Conservation (phyloP, 1,139 yeast genomes). For the Petasospora rhodanensis region DNA sequence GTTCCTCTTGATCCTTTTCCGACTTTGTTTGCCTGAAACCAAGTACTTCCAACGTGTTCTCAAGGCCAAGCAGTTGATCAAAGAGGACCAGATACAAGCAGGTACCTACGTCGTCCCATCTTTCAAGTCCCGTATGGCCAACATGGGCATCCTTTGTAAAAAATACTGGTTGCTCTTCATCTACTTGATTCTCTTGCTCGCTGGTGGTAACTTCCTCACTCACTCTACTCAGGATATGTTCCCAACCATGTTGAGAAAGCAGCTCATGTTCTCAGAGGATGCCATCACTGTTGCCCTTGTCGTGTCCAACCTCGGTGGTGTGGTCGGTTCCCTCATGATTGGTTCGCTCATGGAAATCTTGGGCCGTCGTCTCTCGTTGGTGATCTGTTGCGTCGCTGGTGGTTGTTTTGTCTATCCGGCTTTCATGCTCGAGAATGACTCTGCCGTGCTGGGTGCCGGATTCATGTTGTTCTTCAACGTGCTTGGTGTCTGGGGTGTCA, state of each 20-base stretch:
- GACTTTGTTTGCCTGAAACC: constrained; percentile 37
- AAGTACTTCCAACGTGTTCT: constrained; percentile 28
- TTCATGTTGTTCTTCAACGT: constrained; percentile 51
- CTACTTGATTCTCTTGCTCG: constrained; percentile 42
- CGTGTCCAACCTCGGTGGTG: constrained; percentile 46
- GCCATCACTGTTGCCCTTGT: constrained; percentile 42
- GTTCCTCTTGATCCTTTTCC: constrained; percentile 38
- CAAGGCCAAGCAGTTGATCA: constrained; percentile 27
- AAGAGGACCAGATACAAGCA: constrained; percentile 36
- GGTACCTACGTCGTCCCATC: constrained; percentile 21
- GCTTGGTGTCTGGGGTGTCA: constrained; percentile 56
- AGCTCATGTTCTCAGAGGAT: constrained; percentile 35
- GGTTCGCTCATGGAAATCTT: constrained; percentile 41
- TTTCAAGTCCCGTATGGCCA: constrained; percentile 12
- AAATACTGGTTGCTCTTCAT: constrained; percentile 28
- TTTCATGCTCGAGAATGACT: constrained; percentile 35
- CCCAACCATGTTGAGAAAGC: constrained; percentile 43
- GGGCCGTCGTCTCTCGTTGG: constrained; percentile 44
- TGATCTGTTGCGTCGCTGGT: constrained; percentile 39
- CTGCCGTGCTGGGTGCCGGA: constrained; percentile 42
- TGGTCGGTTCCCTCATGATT: constrained; percentile 41
- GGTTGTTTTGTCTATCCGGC: constrained; percentile 52
- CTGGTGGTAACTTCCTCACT: constrained; percentile 48
- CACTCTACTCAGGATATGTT: constrained; percentile 55
- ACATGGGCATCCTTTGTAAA: constrained; percentile 26